Base-by-base conservation (phyloP, 768 basidiomycete genomes). In the Lactarius trivialis region DNA sequence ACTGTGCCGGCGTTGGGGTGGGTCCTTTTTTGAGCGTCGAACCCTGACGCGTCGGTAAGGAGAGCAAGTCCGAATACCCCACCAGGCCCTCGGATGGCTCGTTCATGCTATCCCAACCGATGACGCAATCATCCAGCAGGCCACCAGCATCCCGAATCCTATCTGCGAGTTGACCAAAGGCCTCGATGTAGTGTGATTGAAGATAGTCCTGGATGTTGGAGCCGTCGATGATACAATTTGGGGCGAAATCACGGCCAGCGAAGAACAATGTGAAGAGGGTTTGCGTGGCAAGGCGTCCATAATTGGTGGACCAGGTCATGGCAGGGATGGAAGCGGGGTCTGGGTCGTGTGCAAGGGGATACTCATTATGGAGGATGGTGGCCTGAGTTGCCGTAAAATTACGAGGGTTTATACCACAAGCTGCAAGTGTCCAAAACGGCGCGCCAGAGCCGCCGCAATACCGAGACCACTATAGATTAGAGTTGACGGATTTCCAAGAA, bases 271-370 rank as follows among this genome's bases (percentile, higher is more conserved):
- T 93, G 77, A 96, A 96, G 57, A 97, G 71, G 12, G 93, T 96
- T 71, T 93, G 90, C 21, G 85, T 85, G 55, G 88, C 83, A 32
- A 98, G 85, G 19, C 89, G 91, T 45, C 89, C 85, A 71, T 98
- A 98, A 71, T 98, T 98, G 28, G 96, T 98, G 7, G 86, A 85
- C 97, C 97, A 99, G 64, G 93, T 83, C 97, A 99, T 99, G 53
- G 89, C 85, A 6, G 97, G 96, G 64, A 93, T 80, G 0, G 82
- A 71, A 2, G 83, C 79, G 0, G 96, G 94, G 66, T 88, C 79
- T 5, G 91, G 81, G 0, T 73, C 69, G 50, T 80, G 78, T 0
- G 86, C 74, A 7, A 77, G 69, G 0, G 92, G 88, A 73, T 92
- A 98, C 75, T 98, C 95, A 73, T 82, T 86, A 72, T 98, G 94